A percentile compares a stretch with the other conserved stretches of the same genome.
These are phyloP conservation scores for Mycena floridula DNA, from an alignment of 768 basidiomycete genomes.

Conservation along the genomic window DNA sequence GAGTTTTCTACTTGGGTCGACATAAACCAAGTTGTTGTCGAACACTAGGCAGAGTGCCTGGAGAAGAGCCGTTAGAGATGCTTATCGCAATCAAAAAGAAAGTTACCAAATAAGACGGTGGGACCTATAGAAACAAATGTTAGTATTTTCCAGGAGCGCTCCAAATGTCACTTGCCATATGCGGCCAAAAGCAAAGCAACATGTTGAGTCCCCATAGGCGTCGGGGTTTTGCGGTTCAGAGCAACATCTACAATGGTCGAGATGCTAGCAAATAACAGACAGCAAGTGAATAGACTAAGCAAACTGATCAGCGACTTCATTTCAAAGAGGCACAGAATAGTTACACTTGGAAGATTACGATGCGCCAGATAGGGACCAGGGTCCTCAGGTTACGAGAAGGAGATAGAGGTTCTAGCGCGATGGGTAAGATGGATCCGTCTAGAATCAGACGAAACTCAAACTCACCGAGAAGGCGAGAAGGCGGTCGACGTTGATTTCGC, in stretches of 20 bases:
- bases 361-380: conserved; percentile 39
- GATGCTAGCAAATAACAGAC: conserved; percentile 43
- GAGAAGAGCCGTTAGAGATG: too few relatives aligned
- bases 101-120: conserved; percentile 42
- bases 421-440: not conserved
- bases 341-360: conserved; percentile 54
- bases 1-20: too few relatives aligned
- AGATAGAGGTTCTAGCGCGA: not conserved
- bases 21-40: too few relatives aligned
- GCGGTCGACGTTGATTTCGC: not conserved
- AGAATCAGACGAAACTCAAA: not conserved
- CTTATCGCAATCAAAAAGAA: conserved; percentile 10
- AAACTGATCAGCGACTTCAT: conserved; percentile 8
- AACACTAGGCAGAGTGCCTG: not conserved
- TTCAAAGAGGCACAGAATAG: not conserved
- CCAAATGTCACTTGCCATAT: too few relatives aligned
- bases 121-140: too few relatives aligned
- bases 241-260: conserved; percentile 47
- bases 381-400: conserved; percentile 25
- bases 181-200: conserved; percentile 50
- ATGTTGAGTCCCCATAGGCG: conserved; percentile 61
- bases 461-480: not conserved
- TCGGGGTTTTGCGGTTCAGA: conserved; percentile 28
- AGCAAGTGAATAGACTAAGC: conserved; percentile 34
- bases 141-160: too few relatives aligned